Conservation (phyloP, 2,329 filamentous ascomycete species). For the Aspergillus caelatus region DNA sequence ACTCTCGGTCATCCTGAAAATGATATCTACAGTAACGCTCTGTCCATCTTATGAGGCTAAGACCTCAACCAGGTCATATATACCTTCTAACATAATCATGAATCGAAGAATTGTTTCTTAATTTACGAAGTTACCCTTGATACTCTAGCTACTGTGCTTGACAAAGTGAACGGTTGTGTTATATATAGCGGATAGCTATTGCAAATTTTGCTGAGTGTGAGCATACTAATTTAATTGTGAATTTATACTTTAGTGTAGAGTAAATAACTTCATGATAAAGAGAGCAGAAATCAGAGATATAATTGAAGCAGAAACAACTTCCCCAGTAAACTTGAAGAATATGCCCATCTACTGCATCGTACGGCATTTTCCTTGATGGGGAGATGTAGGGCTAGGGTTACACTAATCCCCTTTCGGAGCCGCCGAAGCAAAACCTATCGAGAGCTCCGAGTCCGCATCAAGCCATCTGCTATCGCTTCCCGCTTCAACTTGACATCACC, state of each 20-base stretch:
- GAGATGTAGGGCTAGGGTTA: conserved; percentile 26
- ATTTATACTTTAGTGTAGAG: background rate
- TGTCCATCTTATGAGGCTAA: background rate
- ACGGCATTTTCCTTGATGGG: background rate
- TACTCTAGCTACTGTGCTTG: background rate
- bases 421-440: background rate
- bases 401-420: conserved; percentile 21
- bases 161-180: background rate
- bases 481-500: conserved; percentile 8
- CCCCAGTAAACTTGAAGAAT: background rate
- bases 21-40: background rate
- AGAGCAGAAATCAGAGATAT: background rate
- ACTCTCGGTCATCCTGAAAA: background rate
- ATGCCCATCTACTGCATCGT: background rate
- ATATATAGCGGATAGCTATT: background rate
- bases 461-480: background rate
- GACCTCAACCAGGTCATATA: background rate
- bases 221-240: too few species aligned
- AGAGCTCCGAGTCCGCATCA: background rate
- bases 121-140: background rate
- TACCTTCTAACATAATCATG: background rate
- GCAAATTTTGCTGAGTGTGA: background rate
- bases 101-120: background rate
- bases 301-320: background rate
- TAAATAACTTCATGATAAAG: background rate